Evolutionary conservation across 805 yeast species (phyloP).

Genomic region (Nakazawaea ishiwadae): DNA sequence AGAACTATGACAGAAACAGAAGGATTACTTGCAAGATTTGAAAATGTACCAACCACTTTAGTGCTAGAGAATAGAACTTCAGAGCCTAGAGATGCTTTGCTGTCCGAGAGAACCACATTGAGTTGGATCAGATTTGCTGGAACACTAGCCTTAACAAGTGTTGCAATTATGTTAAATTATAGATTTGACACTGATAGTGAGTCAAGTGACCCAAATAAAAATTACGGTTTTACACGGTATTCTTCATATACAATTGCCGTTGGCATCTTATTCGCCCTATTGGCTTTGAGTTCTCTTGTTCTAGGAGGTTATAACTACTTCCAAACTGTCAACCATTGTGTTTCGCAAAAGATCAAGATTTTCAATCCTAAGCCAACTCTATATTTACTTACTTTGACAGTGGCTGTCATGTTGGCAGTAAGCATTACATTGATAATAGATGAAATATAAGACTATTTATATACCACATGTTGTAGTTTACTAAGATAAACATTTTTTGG

Average conservation of each 20-base stretch:
- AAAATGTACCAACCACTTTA: constrained; percentile 16
- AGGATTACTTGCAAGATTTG: constrained; percentile 12
- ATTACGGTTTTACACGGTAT: constrained; percentile 6
- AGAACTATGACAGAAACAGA: constrained; percentile 13
- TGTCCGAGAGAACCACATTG: constrained; percentile 48
- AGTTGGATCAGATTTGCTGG: constrained; percentile 43
- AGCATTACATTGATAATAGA: constrained; percentile 9
- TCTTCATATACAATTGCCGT: constrained; percentile 25
- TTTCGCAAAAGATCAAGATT: constrained; percentile 35
- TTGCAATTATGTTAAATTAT: constrained; percentile 42
- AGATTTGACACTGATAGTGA: constrained; percentile 30
- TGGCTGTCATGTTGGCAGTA: constrained; percentile 8
- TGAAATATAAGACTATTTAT: constrained; percentile 1
- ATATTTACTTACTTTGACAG: constrained; percentile 2
- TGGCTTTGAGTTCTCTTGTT: constrained; percentile 34
- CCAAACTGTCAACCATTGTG: constrained; percentile 38
- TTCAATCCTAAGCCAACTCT: constrained; percentile 25
- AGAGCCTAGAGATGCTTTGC: constrained; percentile 52
- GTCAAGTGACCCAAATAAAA: constrained; percentile 5
- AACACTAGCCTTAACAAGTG: constrained; percentile 40
- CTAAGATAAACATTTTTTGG: too few species aligned
- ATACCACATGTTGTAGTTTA: too few species aligned
- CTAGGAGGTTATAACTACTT: constrained; percentile 38
- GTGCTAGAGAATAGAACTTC: constrained; percentile 33
- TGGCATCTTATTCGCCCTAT: constrained; percentile 30